Evolutionary conservation across 106 monocot species (phyloP), one percentile per base, ranked within the genome.

Genomic region (Alisma plantagoaquatica): DNA sequence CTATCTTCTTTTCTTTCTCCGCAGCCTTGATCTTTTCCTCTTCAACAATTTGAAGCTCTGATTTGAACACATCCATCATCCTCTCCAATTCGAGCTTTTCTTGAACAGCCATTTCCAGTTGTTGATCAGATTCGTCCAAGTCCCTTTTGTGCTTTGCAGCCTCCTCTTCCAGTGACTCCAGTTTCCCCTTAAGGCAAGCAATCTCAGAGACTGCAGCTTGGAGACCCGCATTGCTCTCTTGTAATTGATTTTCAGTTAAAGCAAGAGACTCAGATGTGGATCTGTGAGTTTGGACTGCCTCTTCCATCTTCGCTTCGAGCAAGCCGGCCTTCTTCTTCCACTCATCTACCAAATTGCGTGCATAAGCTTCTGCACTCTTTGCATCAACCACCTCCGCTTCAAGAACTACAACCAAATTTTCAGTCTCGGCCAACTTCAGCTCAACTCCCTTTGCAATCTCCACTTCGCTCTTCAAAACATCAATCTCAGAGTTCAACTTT

Each of bases 401-500:
- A 17, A 84, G 72, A 35, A 31, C 72, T 59, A 77, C 72, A 18
- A 77, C 19, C 63, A 81, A 42, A 31, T 51, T 29, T 41, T 75
- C 80, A 76, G 81, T 54, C 43, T 70, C 59, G 4, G 16, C 35
- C 57, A 75, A 31, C 63, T 61, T 81, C 32, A 54, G 58, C 51
- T 75, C 75, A 16, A 53, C 53, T 23, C 28, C 38, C 50, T 55
- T 85, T 3, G 69, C 74, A 46, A 49, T 69, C 48, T 81, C 75
- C 57, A 85, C 74, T 33, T 91, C 81, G 31, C 22, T 5, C n/a
- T 62, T 84, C 24, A 84, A 54, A n/a, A 12, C 47, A 3, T 41
- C 59, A 20, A 72, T 45, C 71, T 84, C 80, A 10, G 56, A 53
- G 11, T 77, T 57, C 44, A 75, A 70, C 27, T 75, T 74, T 46